phyloP scores from a whole-genome alignment of 805 yeast genomes.

The Kluyveromyces dobzhanskii region DNA sequence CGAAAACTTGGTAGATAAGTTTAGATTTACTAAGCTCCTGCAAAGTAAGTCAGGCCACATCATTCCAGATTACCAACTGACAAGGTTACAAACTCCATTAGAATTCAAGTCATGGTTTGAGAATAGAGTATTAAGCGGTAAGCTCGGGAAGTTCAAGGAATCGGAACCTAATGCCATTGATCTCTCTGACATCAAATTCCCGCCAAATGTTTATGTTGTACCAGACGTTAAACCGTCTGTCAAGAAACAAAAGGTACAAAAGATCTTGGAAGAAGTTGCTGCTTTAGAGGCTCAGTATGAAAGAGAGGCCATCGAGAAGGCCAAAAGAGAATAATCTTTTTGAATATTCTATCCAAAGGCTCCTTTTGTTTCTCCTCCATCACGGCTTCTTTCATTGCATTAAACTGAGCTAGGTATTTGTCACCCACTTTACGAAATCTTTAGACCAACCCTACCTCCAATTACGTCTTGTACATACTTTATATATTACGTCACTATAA shows the following conservation, averaged over 20 bases:
- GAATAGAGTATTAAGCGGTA: slow-evolving; percentile 26
- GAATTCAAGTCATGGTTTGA: slow-evolving; percentile 23
- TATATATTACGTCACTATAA: no score
- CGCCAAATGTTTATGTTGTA: slow-evolving; percentile 49
- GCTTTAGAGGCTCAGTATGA: slow-evolving; percentile 22
- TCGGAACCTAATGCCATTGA: slow-evolving; percentile 71
- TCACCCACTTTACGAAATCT: no score
- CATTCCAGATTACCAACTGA: slow-evolving; percentile 32
- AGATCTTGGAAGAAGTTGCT: slow-evolving; percentile 40
- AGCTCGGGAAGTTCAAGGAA: slow-evolving; percentile 39
- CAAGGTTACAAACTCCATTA: slow-evolving; percentile 24
- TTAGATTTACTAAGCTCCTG: slow-evolving; percentile 27
- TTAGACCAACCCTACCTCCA: no score
- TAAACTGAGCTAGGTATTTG: no score
- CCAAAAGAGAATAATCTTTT: slow-evolving; percentile 5
- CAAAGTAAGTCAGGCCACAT: slow-evolving; percentile 32
- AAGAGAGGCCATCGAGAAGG: slow-evolving; percentile 19
- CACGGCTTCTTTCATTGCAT: no score
- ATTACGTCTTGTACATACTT: no score
- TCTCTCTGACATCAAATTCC: slow-evolving; percentile 45
- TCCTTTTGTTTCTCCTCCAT: no score
- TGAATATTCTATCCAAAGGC: no score
- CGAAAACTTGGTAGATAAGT: slow-evolving; percentile 27
- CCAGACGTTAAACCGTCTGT: slow-evolving; percentile 40
- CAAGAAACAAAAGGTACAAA: slow-evolving; percentile 38